Evolutionary conservation across 169 alveolate genomes (phyloP), one percentile per base, ranked within the genome.

Genomic region (Babesia divergens): DNA sequence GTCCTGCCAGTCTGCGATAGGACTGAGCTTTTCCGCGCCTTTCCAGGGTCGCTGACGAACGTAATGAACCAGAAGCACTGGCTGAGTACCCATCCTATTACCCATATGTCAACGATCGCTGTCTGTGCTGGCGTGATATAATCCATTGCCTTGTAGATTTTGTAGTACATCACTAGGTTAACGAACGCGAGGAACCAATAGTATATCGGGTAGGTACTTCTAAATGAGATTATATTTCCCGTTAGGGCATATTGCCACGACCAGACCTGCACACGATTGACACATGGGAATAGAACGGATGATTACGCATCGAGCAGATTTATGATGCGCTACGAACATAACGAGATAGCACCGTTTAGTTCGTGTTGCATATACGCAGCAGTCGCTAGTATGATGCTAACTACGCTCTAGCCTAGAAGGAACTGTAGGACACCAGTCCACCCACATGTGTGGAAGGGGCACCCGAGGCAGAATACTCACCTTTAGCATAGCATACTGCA

Each of bases 21-120:
- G 6, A 77, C 80, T 3, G 65, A 49, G n/a, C 29, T 70, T 7
- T 43, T 53, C 14, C 62, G 42, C 35, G 84, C 76, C n/a, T 47
- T 62, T 2, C 89, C 89, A 26, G 89, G 89, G 58, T 82, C 89
- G 32, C 82, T 55, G 44, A 35, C 46, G 42, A 58, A 74, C 9
- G 87, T 82, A 60, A 69, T 31, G 55, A 72, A 3, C 85, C 85
- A 75, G 55, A 75, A 75, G 5, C 77, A 2, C 42, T 76, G 88
- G 43, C 28, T 29, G 56, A 4, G 8, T 6, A 72, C 16, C 84
- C 84, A 72, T 4, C 55, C 46, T 3, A 72, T 20, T 11, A 72
- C 29, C 84, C 84, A 72, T n/a, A 62, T 22, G 18, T 72, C 69
- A n/a, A 70, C 68, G 5, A 46, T 4, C 7, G 74, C 18, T 2